Conservation (phyloP, 495 filamentous ascomycete genomes). For the Aspergillus mulundensis region DNA sequence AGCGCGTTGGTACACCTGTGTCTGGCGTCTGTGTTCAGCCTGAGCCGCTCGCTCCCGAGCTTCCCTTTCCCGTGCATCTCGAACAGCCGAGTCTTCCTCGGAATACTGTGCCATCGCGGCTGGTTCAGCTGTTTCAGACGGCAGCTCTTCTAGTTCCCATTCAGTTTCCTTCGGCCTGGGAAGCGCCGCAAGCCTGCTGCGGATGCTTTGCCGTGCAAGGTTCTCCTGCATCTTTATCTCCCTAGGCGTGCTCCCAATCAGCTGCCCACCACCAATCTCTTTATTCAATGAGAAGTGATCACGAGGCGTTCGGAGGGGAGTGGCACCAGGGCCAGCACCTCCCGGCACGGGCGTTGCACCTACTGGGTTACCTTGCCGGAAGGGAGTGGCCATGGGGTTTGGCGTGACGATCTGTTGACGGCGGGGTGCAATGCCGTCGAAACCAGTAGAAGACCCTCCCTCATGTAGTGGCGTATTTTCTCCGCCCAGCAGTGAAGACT, state of each 20-base stretch:
- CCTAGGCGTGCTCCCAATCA: conserved; percentile 71
- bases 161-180: conserved; percentile 90
- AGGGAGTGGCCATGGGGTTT: conserved; percentile 91
- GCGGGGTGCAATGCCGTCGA: conserved; percentile 79
- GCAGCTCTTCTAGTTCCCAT: conserved; percentile 82
- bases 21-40: conserved; percentile 76
- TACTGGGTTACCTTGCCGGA: conserved; percentile 64
- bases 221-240: conserved; percentile 74
- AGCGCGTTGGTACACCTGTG: conserved; percentile 80
- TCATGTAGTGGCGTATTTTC: conserved; percentile 89
- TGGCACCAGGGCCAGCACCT: conserved; percentile 63
- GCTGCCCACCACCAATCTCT: conserved; percentile 52
- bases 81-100: conserved; percentile 81
- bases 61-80: conserved; percentile 67
- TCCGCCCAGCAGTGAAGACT: conserved; percentile 91
- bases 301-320: conserved; percentile 85
- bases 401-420: conserved; percentile 80
- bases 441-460: conserved; percentile 76
- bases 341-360: conserved; percentile 67
- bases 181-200: conserved; percentile 67
- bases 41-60: conserved; percentile 65
- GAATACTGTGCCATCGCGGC: conserved; percentile 46
- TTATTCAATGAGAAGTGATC: conserved; percentile 85
- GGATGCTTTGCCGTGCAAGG: conserved; percentile 63
- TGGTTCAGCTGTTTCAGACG: conserved; percentile 72